These are phyloP conservation scores for Trapa incisa DNA, from an alignment of 345 rosid species.

Conservation along the genomic window DNA sequence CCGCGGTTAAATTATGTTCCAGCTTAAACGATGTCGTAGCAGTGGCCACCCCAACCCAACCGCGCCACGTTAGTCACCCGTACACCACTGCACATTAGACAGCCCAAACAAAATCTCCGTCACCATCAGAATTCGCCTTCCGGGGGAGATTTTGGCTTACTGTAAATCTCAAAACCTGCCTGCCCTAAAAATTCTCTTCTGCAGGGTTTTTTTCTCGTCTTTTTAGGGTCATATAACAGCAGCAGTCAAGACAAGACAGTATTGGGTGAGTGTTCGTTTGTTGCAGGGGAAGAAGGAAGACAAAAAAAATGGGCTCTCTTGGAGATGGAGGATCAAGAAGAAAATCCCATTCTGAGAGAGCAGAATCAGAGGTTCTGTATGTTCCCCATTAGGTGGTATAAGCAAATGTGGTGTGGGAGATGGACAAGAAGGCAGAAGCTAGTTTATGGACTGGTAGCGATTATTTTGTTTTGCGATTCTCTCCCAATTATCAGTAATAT, in stretches of 20 bases:
- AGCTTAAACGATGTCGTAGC: neutral
- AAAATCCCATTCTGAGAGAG: conserved; percentile 57
- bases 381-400: conserved; percentile 70
- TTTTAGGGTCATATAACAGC: neutral
- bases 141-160: neutral
- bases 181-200: neutral
- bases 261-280: neutral
- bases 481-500: conserved; percentile 19
- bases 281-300: neutral
- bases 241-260: neutral
- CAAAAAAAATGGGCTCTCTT: conserved; percentile 24
- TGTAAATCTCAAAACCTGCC: neutral
- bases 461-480: neutral
- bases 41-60: neutral
- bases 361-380: conserved; percentile 81
- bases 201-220: conserved; percentile 7
- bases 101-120: neutral
- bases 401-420: conserved; percentile 87
- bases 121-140: neutral
- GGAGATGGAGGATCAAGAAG: conserved; percentile 21
- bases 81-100: neutral
- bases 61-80: neutral
- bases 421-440: conserved; percentile 92
- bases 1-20: no score
- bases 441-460: conserved; percentile 80